Percentiles rank a stretch among this genome's conserved stretches.
Evolutionary conservation across 2,329 filamentous ascomycete genomes (phyloP).

Genomic region (Didymosphaeria variabile): DNA sequence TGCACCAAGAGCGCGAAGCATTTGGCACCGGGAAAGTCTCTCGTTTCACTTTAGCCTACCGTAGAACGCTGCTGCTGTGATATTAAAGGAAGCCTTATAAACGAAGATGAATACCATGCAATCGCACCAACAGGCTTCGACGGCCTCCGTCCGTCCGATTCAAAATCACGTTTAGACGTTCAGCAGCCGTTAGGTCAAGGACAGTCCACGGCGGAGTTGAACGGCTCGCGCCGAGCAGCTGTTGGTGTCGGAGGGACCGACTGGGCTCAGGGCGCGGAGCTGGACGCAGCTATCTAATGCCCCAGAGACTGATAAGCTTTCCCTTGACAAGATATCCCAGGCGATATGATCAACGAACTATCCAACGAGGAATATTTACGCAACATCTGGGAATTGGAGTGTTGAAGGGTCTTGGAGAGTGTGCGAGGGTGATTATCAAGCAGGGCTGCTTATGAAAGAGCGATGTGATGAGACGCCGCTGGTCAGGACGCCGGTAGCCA

Average conservation of each 20-base stretch:
- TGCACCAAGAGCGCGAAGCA: not conserved
- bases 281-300: not conserved
- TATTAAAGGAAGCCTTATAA: too few species aligned
- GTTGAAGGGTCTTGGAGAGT: not conserved
- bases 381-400: not conserved
- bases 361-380: not conserved
- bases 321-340: not conserved
- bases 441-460: not conserved
- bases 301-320: not conserved
- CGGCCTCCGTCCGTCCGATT: not conserved
- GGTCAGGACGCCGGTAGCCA: not conserved
- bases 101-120: not conserved
- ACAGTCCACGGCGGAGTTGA: not conserved
- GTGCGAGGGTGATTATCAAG: conserved; percentile 5
- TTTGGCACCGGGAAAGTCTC: not conserved
- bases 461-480: not conserved
- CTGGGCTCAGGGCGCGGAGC: not conserved
- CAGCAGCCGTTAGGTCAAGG: not conserved
- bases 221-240: conserved; percentile 4
- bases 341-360: not conserved
- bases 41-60: not conserved
- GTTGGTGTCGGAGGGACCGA: not conserved
- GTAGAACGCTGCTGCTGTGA: not conserved
- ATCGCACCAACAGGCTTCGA: not conserved
- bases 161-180: not conserved